Conservation (phyloP, 2,329 filamentous ascomycete genomes). For the Fusarium sp. region DNA sequence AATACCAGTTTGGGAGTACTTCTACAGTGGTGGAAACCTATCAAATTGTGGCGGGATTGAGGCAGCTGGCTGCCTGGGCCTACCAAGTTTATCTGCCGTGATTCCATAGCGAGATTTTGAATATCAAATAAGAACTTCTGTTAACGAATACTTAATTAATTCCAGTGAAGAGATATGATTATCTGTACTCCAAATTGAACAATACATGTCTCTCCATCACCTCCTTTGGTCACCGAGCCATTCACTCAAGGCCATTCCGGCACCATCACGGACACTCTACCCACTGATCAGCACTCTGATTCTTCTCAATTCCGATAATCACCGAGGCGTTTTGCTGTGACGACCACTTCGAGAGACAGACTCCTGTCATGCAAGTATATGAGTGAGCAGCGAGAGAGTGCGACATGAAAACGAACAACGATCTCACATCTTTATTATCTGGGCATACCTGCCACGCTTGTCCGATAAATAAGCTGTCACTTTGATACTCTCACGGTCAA, state of each 20-base stretch:
- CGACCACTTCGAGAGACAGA: background rate
- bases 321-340: fast-evolving
- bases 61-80: background rate
- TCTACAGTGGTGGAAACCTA: background rate
- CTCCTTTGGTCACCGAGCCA: background rate
- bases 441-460: fast-evolving
- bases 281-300: fast-evolving
- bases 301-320: background rate
- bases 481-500: fast-evolving
- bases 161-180: too few species aligned
- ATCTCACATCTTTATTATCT: fast-evolving
- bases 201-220: background rate
- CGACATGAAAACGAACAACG: background rate
- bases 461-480: fast-evolving
- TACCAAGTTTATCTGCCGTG: background rate
- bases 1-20: background rate
- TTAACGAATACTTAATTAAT: too few species aligned
- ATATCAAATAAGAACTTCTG: too few species aligned
- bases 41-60: background rate
- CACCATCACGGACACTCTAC: background rate
- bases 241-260: background rate
- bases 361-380: background rate
- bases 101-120: too few species aligned
- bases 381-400: background rate
- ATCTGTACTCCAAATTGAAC: too few species aligned